Base-by-base conservation (phyloP, 371 early-diverging fungal species). In the Thermomucor indicae-seudaticae region DNA sequence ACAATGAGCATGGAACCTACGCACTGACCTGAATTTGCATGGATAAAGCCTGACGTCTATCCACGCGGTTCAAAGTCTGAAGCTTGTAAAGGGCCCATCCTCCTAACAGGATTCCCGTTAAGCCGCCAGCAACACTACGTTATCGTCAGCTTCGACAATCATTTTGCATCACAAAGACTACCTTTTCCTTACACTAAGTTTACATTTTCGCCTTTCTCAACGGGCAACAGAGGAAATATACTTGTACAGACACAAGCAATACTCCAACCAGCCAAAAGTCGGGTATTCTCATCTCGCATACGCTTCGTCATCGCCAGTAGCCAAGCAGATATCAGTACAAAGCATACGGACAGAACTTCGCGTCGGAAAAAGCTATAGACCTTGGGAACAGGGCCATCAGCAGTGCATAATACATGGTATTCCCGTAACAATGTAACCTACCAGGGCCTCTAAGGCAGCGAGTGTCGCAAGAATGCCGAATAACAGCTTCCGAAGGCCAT, bases 181-280 rank as follows among this genome's bases (percentile, higher is more conserved):
- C 1, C 20, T 12, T 40, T 3, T 1, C 60, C 80, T 73, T 78
- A 89, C 89, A 93, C 88, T 24, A 91, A 64, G 8, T 51, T 57
- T 39, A 88, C 65, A 52, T 88, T 79, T 51, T 90, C 89, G 17
- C 80, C 88, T 57, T 83, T 87, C 54, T 93, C 94, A 6, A 92
- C 93, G 0, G 95, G 93, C 28, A 94, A 69, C 43, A 92, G 60
- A 0, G 92, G 90, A 57, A 96, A 96, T 10, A 90, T 60, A 49
- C 91, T 86, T 1, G 88, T 89, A 40, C 70, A 61, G 3, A 87
- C 39, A 49, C 93, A 92, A 8, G 78, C 68, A 0, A 74, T 29
- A 1, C 70, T 56, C 95, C 95, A 96, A 4, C 41, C 46, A 0
- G 29, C 20, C 3, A 75, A 46, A 0, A 69, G 42, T 23, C 80